Evolutionary conservation across 192 early-diverging fungal genomes (phyloP).

Genomic region (Coemansia pectinata): DNA sequence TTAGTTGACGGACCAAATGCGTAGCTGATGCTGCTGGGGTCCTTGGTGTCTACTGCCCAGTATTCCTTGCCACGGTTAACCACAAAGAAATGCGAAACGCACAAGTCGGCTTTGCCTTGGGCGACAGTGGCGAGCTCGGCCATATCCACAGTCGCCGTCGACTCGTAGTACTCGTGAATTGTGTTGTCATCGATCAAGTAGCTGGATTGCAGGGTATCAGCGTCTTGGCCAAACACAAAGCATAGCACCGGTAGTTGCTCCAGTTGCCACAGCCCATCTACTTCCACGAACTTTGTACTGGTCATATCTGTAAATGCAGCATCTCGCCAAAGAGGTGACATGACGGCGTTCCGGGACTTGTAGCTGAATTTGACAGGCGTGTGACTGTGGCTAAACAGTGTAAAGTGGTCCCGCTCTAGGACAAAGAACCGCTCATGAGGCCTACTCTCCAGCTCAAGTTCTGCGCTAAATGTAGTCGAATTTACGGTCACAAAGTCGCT

Average conservation of each 20-base stretch:
- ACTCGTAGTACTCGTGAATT: not conserved
- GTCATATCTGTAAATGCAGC: not conserved
- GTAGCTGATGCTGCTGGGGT: not conserved
- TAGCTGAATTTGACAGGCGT: not conserved
- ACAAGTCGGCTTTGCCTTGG: not conserved
- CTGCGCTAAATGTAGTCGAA: not conserved
- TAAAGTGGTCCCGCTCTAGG: not conserved
- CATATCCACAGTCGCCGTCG: not conserved
- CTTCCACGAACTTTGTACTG: not conserved
- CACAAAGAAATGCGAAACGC: not conserved
- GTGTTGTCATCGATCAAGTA: constrained; percentile 1
- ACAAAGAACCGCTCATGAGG: not conserved
- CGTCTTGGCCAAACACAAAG: constrained; percentile 1
- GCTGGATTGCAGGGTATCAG: not conserved
- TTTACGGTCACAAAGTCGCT: not conserved
- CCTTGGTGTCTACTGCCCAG: not conserved
- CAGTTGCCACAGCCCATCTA: not conserved
- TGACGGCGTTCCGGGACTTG: constrained; percentile 1
- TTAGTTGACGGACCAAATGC: not conserved
- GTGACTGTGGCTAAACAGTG: not conserved
- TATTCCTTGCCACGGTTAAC: not conserved
- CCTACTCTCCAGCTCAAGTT: not conserved
- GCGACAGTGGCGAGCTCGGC: not conserved
- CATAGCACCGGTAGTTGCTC: not conserved
- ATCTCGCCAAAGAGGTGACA: not conserved